Percentiles rank a stretch among this genome's conserved stretches.
phyloP scores from a whole-genome alignment of 208 protist species.

The Wallacemonas sp. region DNA sequence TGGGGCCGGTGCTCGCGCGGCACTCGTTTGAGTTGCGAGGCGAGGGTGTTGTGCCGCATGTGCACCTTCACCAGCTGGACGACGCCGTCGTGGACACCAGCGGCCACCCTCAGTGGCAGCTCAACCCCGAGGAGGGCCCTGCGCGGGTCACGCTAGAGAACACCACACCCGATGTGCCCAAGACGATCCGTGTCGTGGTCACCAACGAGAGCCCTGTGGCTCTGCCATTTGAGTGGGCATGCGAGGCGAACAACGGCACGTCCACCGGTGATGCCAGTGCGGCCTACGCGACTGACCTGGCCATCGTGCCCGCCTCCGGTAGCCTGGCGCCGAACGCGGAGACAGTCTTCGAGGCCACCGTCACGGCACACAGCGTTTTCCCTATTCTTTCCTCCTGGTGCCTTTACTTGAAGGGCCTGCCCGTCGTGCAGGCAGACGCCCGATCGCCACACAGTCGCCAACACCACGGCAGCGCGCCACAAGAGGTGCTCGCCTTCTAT shows the following conservation, averaged over 20 bases:
- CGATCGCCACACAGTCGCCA: conserved; percentile 1
- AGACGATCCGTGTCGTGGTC: conserved; percentile 49
- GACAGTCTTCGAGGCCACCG: conserved; percentile 29
- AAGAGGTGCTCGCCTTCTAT: conserved; percentile 20
- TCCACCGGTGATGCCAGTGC: conserved; percentile 10
- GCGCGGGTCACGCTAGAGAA: conserved; percentile 55
- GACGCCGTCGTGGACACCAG: conserved; percentile 34
- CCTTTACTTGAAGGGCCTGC: conserved; percentile 78
- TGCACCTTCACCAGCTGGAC: conserved; percentile 60
- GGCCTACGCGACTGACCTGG: conserved; percentile 18
- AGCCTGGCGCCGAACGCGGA: conserved; percentile 27
- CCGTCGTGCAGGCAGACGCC: conserved; percentile 19
- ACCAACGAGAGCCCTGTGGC: conserved; percentile 63
- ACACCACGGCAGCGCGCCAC: neutral
- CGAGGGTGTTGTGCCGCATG: conserved; percentile 63
- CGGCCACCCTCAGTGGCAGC: conserved; percentile 35
- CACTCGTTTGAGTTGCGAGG: conserved; percentile 57
- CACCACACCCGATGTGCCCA: conserved; percentile 57
- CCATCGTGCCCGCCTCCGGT: conserved; percentile 27
- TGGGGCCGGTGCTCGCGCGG: conserved; percentile 46
- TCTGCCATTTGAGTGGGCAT: conserved; percentile 63
- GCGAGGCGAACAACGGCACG: conserved; percentile 17
- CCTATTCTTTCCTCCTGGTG: conserved; percentile 54
- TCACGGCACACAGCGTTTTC: conserved; percentile 33
- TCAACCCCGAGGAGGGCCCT: conserved; percentile 22